A percentile compares a stretch with the other conserved stretches of the same genome.
These are phyloP conservation scores for Coniella vitis DNA, from an alignment of 2,329 filamentous ascomycete species.

Conservation along the genomic window DNA sequence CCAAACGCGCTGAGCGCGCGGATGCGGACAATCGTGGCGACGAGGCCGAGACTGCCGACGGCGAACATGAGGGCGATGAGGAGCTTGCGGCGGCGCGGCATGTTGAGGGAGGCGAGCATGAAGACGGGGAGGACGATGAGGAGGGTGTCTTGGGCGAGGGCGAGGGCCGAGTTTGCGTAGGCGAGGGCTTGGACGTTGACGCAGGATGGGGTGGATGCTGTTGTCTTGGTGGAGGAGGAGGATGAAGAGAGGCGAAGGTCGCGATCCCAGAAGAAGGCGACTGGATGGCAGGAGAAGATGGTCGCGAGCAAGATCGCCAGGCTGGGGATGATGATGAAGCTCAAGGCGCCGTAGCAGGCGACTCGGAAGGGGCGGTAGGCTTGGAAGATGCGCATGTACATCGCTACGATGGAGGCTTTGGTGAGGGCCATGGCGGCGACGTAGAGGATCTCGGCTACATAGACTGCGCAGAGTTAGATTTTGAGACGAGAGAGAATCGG, in stretches of 20 bases:
- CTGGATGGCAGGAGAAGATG: slow-evolving; percentile 16
- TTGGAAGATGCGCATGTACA: slow-evolving; percentile 16
- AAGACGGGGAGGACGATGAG: slow-evolving; percentile 13
- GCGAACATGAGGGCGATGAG: slow-evolving; percentile 14
- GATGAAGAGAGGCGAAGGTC: not conserved
- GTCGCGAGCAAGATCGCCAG: slow-evolving; percentile 9
- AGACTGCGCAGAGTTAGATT: slow-evolving; percentile 4
- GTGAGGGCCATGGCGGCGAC: slow-evolving; percentile 11
- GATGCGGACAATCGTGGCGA: slow-evolving; percentile 11
- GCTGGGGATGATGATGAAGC: slow-evolving; percentile 12
- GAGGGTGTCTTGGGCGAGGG: slow-evolving; percentile 10
- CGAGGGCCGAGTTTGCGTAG: slow-evolving; percentile 13
- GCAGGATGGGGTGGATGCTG: slow-evolving; percentile 1
- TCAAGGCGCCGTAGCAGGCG: slow-evolving; percentile 8
- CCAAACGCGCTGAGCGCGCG: slow-evolving; percentile 7
- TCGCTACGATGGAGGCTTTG: slow-evolving; percentile 12
- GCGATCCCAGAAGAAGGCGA: slow-evolving; percentile 15
- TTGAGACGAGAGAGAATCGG: not conserved
- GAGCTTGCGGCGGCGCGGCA: slow-evolving; percentile 11
- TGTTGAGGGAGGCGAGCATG: slow-evolving; percentile 14
- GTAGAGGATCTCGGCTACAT: slow-evolving; percentile 15
- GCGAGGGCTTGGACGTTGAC: slow-evolving; percentile 10
- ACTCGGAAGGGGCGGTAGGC: slow-evolving; percentile 9
- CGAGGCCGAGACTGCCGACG: slow-evolving; percentile 10
- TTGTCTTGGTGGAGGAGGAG: slow-evolving; percentile 10